Conservation (phyloP, 352 stramenopile species). For the Phytophthora vignae region DNA sequence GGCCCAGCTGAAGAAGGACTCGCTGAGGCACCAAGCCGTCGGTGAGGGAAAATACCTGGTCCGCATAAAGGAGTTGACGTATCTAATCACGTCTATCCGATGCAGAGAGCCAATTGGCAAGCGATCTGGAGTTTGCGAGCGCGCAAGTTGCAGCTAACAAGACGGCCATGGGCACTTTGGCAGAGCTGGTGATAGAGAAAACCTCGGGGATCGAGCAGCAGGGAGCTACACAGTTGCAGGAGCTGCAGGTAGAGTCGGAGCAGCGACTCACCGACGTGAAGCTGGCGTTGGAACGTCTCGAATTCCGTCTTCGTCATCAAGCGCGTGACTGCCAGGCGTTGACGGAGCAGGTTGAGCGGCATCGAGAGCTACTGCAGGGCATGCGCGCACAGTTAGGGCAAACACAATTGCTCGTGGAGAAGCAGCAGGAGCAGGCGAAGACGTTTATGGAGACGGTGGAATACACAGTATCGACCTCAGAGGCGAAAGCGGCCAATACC, state of each 20-base stretch:
- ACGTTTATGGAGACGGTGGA: conserved; percentile 54
- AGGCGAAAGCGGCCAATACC: conserved; percentile 39
- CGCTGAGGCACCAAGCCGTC: conserved; percentile 44
- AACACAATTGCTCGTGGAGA: conserved; percentile 51
- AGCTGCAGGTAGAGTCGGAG: conserved; percentile 54
- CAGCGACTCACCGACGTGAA: conserved; percentile 57
- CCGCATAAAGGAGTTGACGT: background rate
- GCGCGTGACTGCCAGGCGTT: conserved; percentile 57
- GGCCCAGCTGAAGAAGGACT: conserved; percentile 59
- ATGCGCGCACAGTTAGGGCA: conserved; percentile 54
- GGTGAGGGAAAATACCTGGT: conserved; percentile 23
- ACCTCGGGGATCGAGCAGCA: conserved; percentile 51
- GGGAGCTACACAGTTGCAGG: conserved; percentile 48
- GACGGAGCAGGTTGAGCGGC: conserved; percentile 52
- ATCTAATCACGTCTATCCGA: conserved; percentile 1
- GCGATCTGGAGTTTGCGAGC: conserved; percentile 53
- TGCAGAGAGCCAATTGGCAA: conserved; percentile 58
- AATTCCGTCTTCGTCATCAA: conserved; percentile 79
- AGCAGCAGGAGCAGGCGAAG: conserved; percentile 57
- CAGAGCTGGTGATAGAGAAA: conserved; percentile 59
- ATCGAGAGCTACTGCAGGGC: conserved; percentile 52
- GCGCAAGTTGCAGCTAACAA: conserved; percentile 61
- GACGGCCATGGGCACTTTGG: conserved; percentile 47
- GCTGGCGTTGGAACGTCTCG: conserved; percentile 59
- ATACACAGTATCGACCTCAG: conserved; percentile 39